Percentiles rank a stretch among this genome's conserved stretches.
Evolutionary conservation across 495 filamentous ascomycete genomes (phyloP).

Genomic region (Xylaria cubensis): DNA sequence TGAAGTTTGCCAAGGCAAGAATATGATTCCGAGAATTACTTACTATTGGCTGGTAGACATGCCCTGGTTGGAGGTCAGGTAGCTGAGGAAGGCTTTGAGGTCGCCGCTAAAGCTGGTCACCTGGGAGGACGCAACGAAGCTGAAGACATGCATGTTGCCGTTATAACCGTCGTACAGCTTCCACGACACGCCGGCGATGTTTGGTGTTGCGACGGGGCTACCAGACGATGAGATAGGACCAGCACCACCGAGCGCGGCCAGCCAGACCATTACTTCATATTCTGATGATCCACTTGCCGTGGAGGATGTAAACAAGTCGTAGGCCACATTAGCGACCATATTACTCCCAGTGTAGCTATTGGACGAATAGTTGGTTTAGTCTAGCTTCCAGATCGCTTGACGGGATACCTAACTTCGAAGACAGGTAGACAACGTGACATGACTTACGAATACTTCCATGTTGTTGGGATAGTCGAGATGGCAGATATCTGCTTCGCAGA

Average conservation of each 20-base stretch:
- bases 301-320: constrained; percentile 67
- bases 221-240: constrained; percentile 68
- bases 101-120: constrained; percentile 62
- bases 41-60: constrained; percentile 57
- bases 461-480: constrained; percentile 58
- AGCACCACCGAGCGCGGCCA: constrained; percentile 65
- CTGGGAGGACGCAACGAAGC: constrained; percentile 61
- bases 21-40: too few species aligned
- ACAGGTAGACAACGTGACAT: background rate
- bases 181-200: constrained; percentile 58
- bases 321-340: constrained; percentile 68
- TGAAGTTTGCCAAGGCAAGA: too few species aligned
- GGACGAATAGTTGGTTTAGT: background rate
- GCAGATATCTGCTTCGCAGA: constrained; percentile 54
- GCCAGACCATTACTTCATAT: constrained; percentile 79
- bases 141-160: constrained; percentile 63
- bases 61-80: constrained; percentile 58
- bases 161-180: constrained; percentile 64
- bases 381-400: background rate
- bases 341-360: constrained; percentile 60
- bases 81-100: constrained; percentile 62
- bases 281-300: constrained; percentile 52
- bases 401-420: background rate
- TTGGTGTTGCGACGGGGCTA: constrained; percentile 58
- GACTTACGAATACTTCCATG: constrained; percentile 61